Base-by-base conservation (phyloP, 148 eudicot species). In the Gaultheria prostrata region DNA sequence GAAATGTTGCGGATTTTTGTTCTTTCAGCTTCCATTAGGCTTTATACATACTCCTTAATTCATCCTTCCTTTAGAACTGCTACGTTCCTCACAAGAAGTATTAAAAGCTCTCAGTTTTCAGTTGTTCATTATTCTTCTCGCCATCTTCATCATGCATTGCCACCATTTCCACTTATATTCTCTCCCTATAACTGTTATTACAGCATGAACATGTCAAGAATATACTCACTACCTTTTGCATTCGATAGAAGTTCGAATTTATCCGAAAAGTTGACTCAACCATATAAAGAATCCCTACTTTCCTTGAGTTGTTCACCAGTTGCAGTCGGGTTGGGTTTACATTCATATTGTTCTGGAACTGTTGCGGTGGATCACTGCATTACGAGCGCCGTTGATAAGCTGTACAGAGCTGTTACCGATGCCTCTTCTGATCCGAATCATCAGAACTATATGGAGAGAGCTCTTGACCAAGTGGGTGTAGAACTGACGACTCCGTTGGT, bases 401-500 rank as follows among this genome's bases (percentile, higher is more conserved):
- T 95, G 28, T 87, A 89, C 82, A 78, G 82, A 63, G 76, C 85
- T 78, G 67, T 93, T 53, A 79, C 71, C 76, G 92, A 88, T 80
- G 80, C 87, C 81, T 82, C 83, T 10, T 83, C 80, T 8, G 89
- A 83, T 30, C 88, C 82, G 35, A 91, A 85, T 76, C 51, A 61
- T 75, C 57, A 61, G 71, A 85, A 88, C 76, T 76, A 74, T 32
- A n/a, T 94, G 91, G 98, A 91, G 89, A 49, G 53, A 71, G 85
- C 85, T 39, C 91, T 97, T 72, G 94, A 91, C 54, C 82, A 78
- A 80, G 80, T 81, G 56, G 84, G 82, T 8, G 21, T 92, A 18
- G 61, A 85, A 74, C 78, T 94, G 82, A 90, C 93, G 12, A 91
- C 97, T 53, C 85, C 86, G 6, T 87, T 92, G 86, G 98, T 95